phyloP scores from a whole-genome alignment of 768 basidiomycete species.

The Kwoniella sp. region DNA sequence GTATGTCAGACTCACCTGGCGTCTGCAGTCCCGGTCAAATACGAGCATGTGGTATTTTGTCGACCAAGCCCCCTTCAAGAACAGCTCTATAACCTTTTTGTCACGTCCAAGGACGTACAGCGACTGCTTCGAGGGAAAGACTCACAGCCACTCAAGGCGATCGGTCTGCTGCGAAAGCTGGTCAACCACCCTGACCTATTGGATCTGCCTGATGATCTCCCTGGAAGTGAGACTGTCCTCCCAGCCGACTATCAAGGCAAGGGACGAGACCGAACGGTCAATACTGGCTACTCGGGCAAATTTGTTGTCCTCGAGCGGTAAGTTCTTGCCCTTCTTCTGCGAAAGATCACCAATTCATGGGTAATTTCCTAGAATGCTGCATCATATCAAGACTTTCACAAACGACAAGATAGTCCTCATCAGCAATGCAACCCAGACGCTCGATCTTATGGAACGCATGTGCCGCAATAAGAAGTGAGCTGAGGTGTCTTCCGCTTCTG shows the following conservation, averaged over 20 bases:
- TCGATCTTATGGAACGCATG: conserved; percentile 86
- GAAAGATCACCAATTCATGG: background rate
- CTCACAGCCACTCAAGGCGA: conserved; percentile 92
- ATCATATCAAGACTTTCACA: conserved; percentile 72
- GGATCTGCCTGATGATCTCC: conserved; percentile 75
- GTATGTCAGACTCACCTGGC: background rate
- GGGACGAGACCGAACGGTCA: conserved; percentile 54
- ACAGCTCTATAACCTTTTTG: conserved; percentile 80
- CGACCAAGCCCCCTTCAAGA: conserved; percentile 76
- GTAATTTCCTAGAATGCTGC: conserved; percentile 63
- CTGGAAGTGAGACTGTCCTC: conserved; percentile 72
- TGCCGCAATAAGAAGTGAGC: conserved; percentile 76
- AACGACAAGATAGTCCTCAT: conserved; percentile 95
- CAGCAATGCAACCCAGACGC: conserved; percentile 92
- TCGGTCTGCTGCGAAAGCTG: conserved; percentile 88
- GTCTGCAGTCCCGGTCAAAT: conserved; percentile 86
- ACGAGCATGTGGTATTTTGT: conserved; percentile 96
- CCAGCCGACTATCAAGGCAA: conserved; percentile 65
- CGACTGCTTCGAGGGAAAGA: conserved; percentile 78
- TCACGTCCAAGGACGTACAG: conserved; percentile 86
- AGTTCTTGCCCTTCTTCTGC: conserved; percentile 13
- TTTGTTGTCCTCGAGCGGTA: conserved; percentile 89
- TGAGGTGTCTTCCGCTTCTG: background rate
- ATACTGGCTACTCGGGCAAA: conserved; percentile 83
- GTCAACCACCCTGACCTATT: conserved; percentile 93